Conservation (phyloP, 805 yeast species). For the Metschnikowia lochheadii region DNA sequence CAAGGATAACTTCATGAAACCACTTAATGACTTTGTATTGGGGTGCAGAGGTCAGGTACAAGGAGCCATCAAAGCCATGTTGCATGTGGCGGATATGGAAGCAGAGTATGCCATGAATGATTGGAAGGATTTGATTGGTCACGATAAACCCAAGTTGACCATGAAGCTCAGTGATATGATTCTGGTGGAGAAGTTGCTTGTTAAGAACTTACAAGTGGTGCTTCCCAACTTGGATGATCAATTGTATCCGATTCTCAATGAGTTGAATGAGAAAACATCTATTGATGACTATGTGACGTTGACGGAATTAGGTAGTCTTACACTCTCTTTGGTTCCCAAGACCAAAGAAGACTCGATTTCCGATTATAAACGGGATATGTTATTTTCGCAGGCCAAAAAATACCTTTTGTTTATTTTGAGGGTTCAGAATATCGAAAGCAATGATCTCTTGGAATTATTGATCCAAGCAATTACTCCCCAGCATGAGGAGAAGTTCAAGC, state of each 20-base stretch:
- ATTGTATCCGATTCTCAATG: constrained; percentile 40
- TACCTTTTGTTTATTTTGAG: constrained; percentile 78
- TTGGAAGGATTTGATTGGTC: constrained; percentile 60
- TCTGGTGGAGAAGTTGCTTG: constrained; percentile 41
- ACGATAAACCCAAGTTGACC: constrained; percentile 43
- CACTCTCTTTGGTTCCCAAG: constrained; percentile 54
- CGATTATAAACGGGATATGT: constrained; percentile 54
- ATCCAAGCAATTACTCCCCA: constrained; percentile 60
- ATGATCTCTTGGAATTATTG: constrained; percentile 63
- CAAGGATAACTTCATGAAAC: constrained; percentile 68
- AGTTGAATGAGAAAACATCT: constrained; percentile 38
- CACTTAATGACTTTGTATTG: constrained; percentile 68
- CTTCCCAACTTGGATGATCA: constrained; percentile 55
- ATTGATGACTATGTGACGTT: constrained; percentile 43
- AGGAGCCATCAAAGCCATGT: constrained; percentile 42
- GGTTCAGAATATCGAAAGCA: constrained; percentile 58
- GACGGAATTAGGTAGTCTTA: constrained; percentile 49
- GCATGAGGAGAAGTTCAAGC: constrained; percentile 64
- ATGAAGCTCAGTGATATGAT: constrained; percentile 46
- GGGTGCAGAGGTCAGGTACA: constrained; percentile 47
- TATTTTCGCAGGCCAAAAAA: constrained; percentile 75
- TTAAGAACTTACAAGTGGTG: constrained; percentile 37
- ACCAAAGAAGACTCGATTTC: constrained; percentile 43
- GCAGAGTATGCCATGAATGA: constrained; percentile 55
- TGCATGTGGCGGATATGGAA: constrained; percentile 56